Percentiles rank a stretch among this genome's conserved stretches.
Evolutionary conservation across 31 red algal genomes (phyloP).

Genomic region (Odonthalia washingtoniensis): DNA sequence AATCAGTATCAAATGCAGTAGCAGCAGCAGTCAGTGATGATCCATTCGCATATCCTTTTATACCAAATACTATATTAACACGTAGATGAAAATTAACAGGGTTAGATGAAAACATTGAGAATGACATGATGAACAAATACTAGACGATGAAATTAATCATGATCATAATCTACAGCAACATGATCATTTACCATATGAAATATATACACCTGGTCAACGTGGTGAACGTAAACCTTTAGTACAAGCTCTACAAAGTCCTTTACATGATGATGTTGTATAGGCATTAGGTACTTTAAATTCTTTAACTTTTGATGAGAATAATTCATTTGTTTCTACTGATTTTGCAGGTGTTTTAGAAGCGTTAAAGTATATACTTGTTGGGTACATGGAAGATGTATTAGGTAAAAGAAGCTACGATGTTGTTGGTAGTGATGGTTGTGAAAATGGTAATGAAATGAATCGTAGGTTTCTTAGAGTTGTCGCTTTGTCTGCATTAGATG

Average conservation of each 20-base stretch:
- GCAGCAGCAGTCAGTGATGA: too few relatives aligned
- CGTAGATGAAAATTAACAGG: constrained; percentile 62
- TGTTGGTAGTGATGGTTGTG: constrained; percentile 15
- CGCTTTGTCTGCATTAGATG: constrained; percentile 38
- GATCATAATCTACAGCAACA: too few relatives aligned
- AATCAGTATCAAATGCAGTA: constrained; percentile 54
- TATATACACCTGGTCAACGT: constrained; percentile 57
- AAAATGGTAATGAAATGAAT: constrained; percentile 38
- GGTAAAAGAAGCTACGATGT: constrained; percentile 57
- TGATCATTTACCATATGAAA: constrained; percentile 49
- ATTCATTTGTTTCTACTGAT: constrained; percentile 63
- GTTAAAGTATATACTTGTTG: constrained; percentile 66
- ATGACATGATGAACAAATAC: constrained; percentile 80
- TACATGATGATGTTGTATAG: constrained; percentile 90
- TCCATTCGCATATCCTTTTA: too few relatives aligned
- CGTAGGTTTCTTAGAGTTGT: constrained; percentile 42
- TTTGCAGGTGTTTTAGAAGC: constrained; percentile 90
- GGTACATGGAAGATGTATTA: constrained; percentile 81
- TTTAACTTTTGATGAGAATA: constrained; percentile 67
- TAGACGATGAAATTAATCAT: constrained; percentile 63
- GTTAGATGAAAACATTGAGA: constrained; percentile 63
- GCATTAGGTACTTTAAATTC: constrained; percentile 81
- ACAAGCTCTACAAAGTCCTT: constrained; percentile 69
- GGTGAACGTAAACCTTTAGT: constrained; percentile 83
- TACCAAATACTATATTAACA: too few relatives aligned